Evolutionary conservation across 768 basidiomycete species (phyloP), one percentile per base, ranked within the genome.

Genomic region (Mycena maculata): DNA sequence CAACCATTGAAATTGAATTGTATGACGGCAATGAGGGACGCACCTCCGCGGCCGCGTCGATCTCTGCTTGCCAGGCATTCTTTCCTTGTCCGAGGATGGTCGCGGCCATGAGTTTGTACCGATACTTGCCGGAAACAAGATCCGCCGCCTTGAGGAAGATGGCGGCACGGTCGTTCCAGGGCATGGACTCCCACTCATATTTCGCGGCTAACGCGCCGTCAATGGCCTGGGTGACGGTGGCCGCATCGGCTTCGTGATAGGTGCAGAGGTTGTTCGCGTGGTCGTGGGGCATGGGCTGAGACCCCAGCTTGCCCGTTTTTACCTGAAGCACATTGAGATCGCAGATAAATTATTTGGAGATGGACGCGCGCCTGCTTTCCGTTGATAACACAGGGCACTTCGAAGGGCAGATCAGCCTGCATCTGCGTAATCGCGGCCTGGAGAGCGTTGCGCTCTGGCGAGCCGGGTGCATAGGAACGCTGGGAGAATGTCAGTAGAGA

Each of bases 61-160:
- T 99, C 85, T 99, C 98, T 18, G 98, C 98, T 82, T 99, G 98
- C 98, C 98, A 99, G 18, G 87, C 91, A 77, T 98, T 99, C 89
- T 99, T 99, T 44, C 98, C 98, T 81, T 99, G 98, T 18, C 98
- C 98, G 50, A 99, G 85, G 81, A 99, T 98, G 47, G 97, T 99
- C 42, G 97, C 96, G 44, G 98, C 98, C 82, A 98, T 85, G 50
- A 99, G 84, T 81, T 92, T 91, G 83, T 96, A 97, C 70, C 98
- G 86, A 78, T 98, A 98, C 85, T 99, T 99, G 60, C 94, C 94
- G 75, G 93, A 91, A 63, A 95, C 88, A 55, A 99, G 89, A 78
- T 99, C 98, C 25, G 98, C 98, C 6, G 98, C 98, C 79, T 97
- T 98, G 71, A 99, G 85, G 84, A 99, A 99, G 79, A 99, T 97